Evolutionary conservation across 495 filamentous ascomycete genomes (phyloP), one percentile per base, ranked within the genome.

Genomic region (Aspergillus ostianus): DNA sequence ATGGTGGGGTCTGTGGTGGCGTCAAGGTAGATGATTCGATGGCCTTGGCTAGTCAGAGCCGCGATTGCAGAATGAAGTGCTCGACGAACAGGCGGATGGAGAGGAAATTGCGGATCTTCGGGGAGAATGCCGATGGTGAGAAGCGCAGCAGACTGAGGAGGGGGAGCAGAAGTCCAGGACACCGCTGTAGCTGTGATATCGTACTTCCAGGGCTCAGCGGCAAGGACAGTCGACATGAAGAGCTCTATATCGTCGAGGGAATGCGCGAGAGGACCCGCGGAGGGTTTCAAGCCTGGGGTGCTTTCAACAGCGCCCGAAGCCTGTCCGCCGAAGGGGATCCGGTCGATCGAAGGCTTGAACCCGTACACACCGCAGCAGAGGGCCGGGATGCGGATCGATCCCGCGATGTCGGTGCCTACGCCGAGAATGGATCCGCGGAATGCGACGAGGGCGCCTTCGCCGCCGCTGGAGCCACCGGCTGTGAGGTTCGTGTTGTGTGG

Each of bases 331-430:
- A 63, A 70, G 0, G 87, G 87, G 0, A 89, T 64, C 17, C 86
- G 76, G 27, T 68, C 71, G 12, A 72, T 62, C 0, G 83, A 88
- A 0, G 88, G 86, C 60, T 82, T 82, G 57, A 88, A 77, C 0
- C 86, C 87, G 68, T 81, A 88, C 0, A 88, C 57, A 15, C 84
- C 86, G 57, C 84, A 82, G 63, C 82, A 84, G 6, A 83, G 79
- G 0, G 88, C 84, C 1, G 88, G 89, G 21, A 75, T 77, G 0
- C 86, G 76, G 54, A 89, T 85, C 0, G 82, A 86, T 1, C 85
- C 86, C 21, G 72, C 87, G 64, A 89, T 83, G 61, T 91, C 88
- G 0, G 82, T 85, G 2, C 86, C 87, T 29, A 90, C 80, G 2
- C 87, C 88, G 2, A 89, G 70, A 51, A 81, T 71, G 10, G 77